Evolutionary conservation across 2,329 filamentous ascomycete species (phyloP), one percentile per base, ranked within the genome.

Genomic region (Colletotrichum shisoi): DNA sequence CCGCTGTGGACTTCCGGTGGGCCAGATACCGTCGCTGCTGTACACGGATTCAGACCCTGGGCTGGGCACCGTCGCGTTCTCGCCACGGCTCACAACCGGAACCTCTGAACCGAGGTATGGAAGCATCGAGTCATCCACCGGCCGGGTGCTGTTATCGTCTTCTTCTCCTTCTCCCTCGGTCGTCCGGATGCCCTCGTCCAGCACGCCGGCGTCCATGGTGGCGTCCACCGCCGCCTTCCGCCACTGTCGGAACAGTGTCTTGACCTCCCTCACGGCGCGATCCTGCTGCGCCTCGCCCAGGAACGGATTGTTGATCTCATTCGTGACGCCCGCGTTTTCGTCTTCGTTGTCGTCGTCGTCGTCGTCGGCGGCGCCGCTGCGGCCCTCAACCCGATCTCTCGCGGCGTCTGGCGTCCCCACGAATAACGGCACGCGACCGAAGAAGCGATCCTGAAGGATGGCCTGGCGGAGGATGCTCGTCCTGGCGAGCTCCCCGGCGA

Each of bases 381-480:
- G 21, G 13, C 6, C 17, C 42, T 44, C 15, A n/a, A n/a, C 42
- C 9, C 6, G 7, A 31, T 24, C 15, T 19, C 19, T 21, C 45
- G 11, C 27, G 27, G 11, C 27, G 27, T 31, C 21, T 11, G 46
- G 46, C n/a, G 13, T 31, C 2, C 56, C 27, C 27, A 15, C 56
- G n/a, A 54, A 45, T 0, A 8, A 49, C 2, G 37, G 54, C 17
- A 42, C 49, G 12, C 46, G 27, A 17, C 54, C 61, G 21, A 58
- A 58, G 54, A 67, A 59, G 40, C 61, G 48, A 49, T 64, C 48
- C 2, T 49, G 39, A 27, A 67, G 31, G 19, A 67, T 49, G 37
- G 48, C 40, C 49, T 60, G 54, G 13, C 65, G 65, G 19, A 64
- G 27, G 19, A 67, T n/a, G 34, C 49, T 58, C 15, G 54, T 40